Percentiles rank a stretch among this genome's conserved stretches.
These are phyloP conservation scores for Starmerella bombicola DNA, from an alignment of 805 yeast species.

Conservation along the genomic window DNA sequence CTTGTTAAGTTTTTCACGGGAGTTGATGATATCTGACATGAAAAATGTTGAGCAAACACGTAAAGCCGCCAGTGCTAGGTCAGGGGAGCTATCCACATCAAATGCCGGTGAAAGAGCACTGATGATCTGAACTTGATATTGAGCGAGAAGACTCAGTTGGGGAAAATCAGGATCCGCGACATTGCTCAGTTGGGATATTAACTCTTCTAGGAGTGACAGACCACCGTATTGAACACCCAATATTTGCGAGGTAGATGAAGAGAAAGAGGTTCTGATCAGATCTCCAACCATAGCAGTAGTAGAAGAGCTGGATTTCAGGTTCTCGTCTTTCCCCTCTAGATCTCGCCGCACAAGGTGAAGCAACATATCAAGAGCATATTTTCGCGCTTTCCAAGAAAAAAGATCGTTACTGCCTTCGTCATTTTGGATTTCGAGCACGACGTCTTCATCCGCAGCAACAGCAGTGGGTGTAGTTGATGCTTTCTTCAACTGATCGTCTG, in stretches of 20 bases:
- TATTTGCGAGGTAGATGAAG: conserved; percentile 66
- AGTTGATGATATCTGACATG: conserved; percentile 43
- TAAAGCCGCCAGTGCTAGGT: conserved; percentile 64
- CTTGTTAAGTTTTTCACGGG: conserved; percentile 38
- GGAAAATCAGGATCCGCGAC: conserved; percentile 62
- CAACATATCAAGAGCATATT: conserved; percentile 31
- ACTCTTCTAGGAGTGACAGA: conserved; percentile 48
- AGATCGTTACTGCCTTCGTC: conserved; percentile 26
- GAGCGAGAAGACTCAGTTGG: conserved; percentile 61
- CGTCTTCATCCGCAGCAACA: conserved; percentile 38
- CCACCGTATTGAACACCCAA: conserved; percentile 51
- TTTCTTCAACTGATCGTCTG: background rate
- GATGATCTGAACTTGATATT: conserved; percentile 87
- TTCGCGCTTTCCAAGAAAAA: conserved; percentile 35
- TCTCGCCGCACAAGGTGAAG: conserved; percentile 22
- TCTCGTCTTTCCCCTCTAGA: conserved; percentile 18
- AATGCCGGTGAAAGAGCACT: conserved; percentile 86
- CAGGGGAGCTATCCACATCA: conserved; percentile 55
- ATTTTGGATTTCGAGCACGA: conserved; percentile 21
- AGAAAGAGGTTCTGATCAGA: conserved; percentile 62
- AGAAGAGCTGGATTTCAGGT: conserved; percentile 19
- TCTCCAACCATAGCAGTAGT: conserved; percentile 35
- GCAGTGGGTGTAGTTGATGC: conserved; percentile 22
- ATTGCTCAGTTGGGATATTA: conserved; percentile 48
- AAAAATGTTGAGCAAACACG: conserved; percentile 66